Percentiles rank a stretch among this genome's conserved stretches.
Evolutionary conservation across 306 rosid species (phyloP).

Genomic region (Arachis hypogaea): DNA sequence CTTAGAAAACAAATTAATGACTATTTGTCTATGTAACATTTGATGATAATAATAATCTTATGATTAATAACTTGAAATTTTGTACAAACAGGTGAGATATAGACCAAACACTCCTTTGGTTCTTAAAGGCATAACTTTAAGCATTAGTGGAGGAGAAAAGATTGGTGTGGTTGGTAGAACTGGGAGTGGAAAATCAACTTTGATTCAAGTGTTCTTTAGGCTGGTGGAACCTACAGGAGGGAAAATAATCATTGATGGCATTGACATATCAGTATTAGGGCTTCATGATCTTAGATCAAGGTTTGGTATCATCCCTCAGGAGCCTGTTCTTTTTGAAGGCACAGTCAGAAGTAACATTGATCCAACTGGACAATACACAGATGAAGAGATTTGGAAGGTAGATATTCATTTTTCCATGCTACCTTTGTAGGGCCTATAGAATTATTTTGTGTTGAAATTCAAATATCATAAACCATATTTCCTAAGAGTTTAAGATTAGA

Average conservation of each 20-base stretch:
- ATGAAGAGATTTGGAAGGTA: conserved; percentile 97
- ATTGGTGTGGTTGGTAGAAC: conserved; percentile 94
- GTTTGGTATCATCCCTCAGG: conserved; percentile 96
- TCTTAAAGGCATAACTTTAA: conserved; percentile 81
- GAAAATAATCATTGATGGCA: conserved; percentile 75
- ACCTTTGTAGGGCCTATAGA: background rate
- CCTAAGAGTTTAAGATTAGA: too few species aligned
- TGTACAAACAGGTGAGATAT: conserved; percentile 75
- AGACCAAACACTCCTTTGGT: conserved; percentile 91
- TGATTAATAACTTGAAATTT: conserved; percentile 13
- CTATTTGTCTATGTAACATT: conserved; percentile 1
- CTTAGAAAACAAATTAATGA: conserved; percentile 1
- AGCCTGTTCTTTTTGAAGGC: conserved; percentile 97
- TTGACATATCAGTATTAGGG: conserved; percentile 71
- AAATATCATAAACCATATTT: too few species aligned
- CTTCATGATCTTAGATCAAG: conserved; percentile 96
- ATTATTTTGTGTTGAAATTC: background rate
- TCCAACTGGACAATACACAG: conserved; percentile 70
- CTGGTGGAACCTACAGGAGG: conserved; percentile 96
- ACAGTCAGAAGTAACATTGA: conserved; percentile 90
- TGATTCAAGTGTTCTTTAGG: conserved; percentile 92
- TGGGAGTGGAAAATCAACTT: conserved; percentile 93
- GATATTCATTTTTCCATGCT: background rate
- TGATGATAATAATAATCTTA: background rate
- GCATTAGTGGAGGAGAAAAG: conserved; percentile 88